These are phyloP conservation scores for Mycena polygramma DNA, from an alignment of 768 basidiomycete species.

Conservation along the genomic window DNA sequence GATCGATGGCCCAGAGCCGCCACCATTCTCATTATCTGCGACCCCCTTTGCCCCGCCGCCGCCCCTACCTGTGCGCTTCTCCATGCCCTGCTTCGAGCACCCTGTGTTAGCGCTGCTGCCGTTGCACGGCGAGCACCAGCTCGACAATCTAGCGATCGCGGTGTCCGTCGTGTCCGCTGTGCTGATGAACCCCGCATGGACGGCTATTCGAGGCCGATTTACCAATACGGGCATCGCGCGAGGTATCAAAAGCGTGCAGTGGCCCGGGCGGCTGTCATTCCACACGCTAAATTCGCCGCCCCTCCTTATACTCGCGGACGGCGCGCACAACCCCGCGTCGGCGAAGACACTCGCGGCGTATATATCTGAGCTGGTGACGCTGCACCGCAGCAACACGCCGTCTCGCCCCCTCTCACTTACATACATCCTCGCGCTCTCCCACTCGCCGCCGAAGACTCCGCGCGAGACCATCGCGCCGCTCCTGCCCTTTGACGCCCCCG, in stretches of 20 bases:
- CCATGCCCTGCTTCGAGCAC: constrained; percentile 58
- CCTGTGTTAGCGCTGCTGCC: constrained; percentile 67
- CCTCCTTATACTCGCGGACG: constrained; percentile 81
- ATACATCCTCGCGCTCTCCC: constrained; percentile 86
- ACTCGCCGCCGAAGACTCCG: constrained; percentile 89
- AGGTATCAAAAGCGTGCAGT: constrained; percentile 73
- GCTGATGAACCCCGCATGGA: constrained; percentile 54
- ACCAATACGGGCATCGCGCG: constrained; percentile 60
- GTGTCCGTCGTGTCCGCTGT: constrained; percentile 72
- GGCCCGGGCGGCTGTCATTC: constrained; percentile 91
- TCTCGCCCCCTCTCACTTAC: constrained; percentile 58
- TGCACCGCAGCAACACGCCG: constrained; percentile 24
- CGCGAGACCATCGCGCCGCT: constrained; percentile 78
- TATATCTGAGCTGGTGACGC: constrained; percentile 53
- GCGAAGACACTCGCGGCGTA: constrained; percentile 76
- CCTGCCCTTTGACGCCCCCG: constrained; percentile 56
- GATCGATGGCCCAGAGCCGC: constrained; percentile 49
- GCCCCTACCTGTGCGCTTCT: constrained; percentile 57
- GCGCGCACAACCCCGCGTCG: constrained; percentile 93
- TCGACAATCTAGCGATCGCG: constrained; percentile 84
- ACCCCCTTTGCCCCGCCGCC: constrained; percentile 51
- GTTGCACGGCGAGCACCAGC: constrained; percentile 86
- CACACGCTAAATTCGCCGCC: constrained; percentile 49
- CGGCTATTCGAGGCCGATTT: constrained; percentile 51
- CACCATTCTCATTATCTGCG: constrained; percentile 48